phyloP scores from a whole-genome alignment of 768 basidiomycete species.

The Trametes coccinea region DNA sequence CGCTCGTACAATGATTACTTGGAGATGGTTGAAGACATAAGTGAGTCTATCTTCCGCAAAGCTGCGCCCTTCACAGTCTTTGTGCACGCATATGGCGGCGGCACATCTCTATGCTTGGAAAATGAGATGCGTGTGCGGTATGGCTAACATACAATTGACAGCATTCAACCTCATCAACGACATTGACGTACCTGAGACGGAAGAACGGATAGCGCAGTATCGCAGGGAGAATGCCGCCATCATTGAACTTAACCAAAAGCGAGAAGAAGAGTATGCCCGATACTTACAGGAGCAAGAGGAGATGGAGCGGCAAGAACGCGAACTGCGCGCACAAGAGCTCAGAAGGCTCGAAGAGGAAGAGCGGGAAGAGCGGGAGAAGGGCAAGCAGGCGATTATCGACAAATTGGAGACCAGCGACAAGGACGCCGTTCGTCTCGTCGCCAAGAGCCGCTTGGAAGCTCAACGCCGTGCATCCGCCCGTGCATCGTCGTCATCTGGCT shows the following conservation, averaged over 20 bases:
- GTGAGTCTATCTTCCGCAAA: conserved; percentile 38
- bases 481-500: conserved; percentile 35
- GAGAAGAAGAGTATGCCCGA: conserved; percentile 75
- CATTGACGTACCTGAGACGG: conserved; percentile 76
- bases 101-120: no score
- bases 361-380: conserved; percentile 72
- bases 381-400: conserved; percentile 74
- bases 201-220: conserved; percentile 78
- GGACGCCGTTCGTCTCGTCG: conserved; percentile 68
- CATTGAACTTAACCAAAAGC: conserved; percentile 82
- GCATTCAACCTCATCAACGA: conserved; percentile 96
- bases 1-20: conserved; percentile 92
- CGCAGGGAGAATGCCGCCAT: conserved; percentile 78
- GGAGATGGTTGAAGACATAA: conserved; percentile 93
- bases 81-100: no score
- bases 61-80: no score
- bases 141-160: conserved; percentile 33
- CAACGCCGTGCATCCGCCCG: conserved; percentile 62
- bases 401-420: conserved; percentile 76
- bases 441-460: conserved; percentile 64
- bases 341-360: conserved; percentile 74
- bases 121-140: not conserved
- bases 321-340: conserved; percentile 64
- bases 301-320: conserved; percentile 68
- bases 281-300: conserved; percentile 80